A percentile compares a stretch with the other conserved stretches of the same genome.
These are phyloP conservation scores for Graphilbum fragrans DNA, from an alignment of 2,329 filamentous ascomycete species.

Conservation along the genomic window DNA sequence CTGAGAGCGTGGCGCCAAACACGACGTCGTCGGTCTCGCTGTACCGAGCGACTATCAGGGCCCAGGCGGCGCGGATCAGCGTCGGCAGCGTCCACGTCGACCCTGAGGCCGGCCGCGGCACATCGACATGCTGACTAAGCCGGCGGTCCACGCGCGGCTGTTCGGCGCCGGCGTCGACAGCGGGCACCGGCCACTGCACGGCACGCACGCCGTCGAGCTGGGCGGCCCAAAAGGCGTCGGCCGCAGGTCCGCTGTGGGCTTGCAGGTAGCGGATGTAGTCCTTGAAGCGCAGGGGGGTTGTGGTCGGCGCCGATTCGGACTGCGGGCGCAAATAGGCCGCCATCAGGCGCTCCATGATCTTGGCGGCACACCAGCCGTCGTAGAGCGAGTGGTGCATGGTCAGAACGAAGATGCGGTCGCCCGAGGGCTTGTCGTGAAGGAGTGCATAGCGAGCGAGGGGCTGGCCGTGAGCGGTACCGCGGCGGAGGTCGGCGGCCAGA, in stretches of 20 bases:
- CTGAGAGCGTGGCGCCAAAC: slow-evolving; percentile 41
- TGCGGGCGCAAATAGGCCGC: no score
- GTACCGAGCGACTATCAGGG: slow-evolving; percentile 38
- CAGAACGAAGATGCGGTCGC: slow-evolving; percentile 32
- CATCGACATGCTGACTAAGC: no score
- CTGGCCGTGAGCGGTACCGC: slow-evolving; percentile 22
- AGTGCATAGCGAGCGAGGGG: slow-evolving; percentile 33
- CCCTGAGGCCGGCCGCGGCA: not conserved
- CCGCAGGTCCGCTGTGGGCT: no score
- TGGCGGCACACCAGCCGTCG: slow-evolving; percentile 43
- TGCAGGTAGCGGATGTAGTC: no score
- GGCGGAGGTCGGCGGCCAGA: not conserved
- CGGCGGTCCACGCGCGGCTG: no score
- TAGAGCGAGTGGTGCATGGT: slow-evolving; percentile 45
- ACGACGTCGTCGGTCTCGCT: slow-evolving; percentile 37
- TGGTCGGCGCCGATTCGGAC: no score
- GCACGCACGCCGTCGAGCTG: no score
- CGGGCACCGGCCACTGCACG: no score
- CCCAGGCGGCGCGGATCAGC: slow-evolving; percentile 46
- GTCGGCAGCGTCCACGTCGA: slow-evolving; percentile 27
- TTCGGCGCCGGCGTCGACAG: no score
- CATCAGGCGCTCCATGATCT: slow-evolving; percentile 15
- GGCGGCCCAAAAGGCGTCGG: no score
- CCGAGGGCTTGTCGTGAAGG: slow-evolving; percentile 17
- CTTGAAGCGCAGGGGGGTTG: no score